A percentile compares a stretch with the other conserved stretches of the same genome.
These are phyloP conservation scores for Candida tammaniensis DNA, from an alignment of 805 yeast species.

Conservation along the genomic window DNA sequence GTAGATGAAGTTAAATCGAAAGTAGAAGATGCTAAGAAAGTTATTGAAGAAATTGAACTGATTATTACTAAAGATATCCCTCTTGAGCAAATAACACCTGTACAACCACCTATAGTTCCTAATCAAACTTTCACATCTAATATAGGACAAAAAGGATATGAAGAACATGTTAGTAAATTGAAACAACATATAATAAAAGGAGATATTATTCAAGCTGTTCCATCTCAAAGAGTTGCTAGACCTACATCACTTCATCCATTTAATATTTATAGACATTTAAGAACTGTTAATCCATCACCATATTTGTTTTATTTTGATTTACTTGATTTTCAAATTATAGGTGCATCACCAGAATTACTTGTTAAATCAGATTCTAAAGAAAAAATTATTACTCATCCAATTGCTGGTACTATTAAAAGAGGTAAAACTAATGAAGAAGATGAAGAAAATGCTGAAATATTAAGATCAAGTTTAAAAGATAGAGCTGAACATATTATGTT, in stretches of 20 bases:
- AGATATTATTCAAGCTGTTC: slow-evolving; percentile 96
- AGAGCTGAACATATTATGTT: slow-evolving; percentile 98
- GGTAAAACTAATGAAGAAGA: slow-evolving; percentile 93
- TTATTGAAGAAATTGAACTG: slow-evolving; percentile 55
- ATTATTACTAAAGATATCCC: slow-evolving; percentile 45
- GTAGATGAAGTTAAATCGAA: slow-evolving; percentile 35
- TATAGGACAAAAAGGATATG: slow-evolving; percentile 92
- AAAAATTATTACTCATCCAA: slow-evolving; percentile 89
- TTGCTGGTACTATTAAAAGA: slow-evolving; percentile 93
- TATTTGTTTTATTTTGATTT: slow-evolving; percentile 92
- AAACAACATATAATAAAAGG: slow-evolving; percentile 85
- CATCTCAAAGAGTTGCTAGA: slow-evolving; percentile 94
- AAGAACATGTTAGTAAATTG: slow-evolving; percentile 68
- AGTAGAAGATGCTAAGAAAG: slow-evolving; percentile 51
- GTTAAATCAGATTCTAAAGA: slow-evolving; percentile 75
- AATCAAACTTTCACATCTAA: slow-evolving; percentile 78
- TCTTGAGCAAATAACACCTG: slow-evolving; percentile 55
- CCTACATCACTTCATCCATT: slow-evolving; percentile 96
- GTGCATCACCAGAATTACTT: slow-evolving; percentile 94
- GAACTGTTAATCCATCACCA: slow-evolving; percentile 97
- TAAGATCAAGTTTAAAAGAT: slow-evolving; percentile 79
- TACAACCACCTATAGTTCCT: slow-evolving; percentile 68
- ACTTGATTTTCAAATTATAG: slow-evolving; percentile 88
- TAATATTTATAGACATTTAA: slow-evolving; percentile 88
- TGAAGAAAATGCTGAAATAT: slow-evolving; percentile 70